phyloP scores from a whole-genome alignment of 1,284 basidiomycete genomes.

The Ceratobasidium sp. region DNA sequence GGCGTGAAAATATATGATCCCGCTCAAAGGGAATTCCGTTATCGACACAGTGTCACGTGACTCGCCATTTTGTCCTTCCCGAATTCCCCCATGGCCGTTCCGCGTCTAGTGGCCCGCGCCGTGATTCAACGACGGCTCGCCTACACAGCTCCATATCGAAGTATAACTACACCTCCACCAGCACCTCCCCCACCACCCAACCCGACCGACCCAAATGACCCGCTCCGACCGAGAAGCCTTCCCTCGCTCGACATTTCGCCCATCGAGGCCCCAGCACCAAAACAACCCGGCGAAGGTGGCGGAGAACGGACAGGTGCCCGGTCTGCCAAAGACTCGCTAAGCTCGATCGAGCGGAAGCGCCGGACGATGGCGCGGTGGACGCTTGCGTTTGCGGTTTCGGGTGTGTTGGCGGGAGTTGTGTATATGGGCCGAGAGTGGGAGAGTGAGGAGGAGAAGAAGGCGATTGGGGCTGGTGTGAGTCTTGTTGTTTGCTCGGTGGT shows the following conservation, averaged over 20 bases:
- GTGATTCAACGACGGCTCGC: slow-evolving; percentile 10
- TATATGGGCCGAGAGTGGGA: slow-evolving; percentile 71
- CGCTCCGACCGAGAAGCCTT: slow-evolving; percentile 50
- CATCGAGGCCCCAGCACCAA: slow-evolving; percentile 25
- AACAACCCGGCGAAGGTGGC: not conserved
- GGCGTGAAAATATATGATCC: too few species aligned
- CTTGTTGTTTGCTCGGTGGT: not conserved
- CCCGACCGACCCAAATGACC: slow-evolving; percentile 50
- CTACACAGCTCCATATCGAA: not conserved
- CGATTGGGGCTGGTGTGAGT: slow-evolving; percentile 21
- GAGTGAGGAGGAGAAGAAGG: slow-evolving; percentile 55
- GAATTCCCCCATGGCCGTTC: slow-evolving; percentile 19
- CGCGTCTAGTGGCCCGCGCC: slow-evolving; percentile 15
- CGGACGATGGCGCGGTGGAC: slow-evolving; percentile 60
- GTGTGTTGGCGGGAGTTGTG: slow-evolving; percentile 59
- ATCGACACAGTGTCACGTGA: slow-evolving; percentile 16
- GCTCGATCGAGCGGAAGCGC: slow-evolving; percentile 73
- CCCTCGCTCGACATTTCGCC: slow-evolving; percentile 33
- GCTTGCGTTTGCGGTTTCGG: slow-evolving; percentile 55
- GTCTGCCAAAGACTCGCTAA: slow-evolving; percentile 72
- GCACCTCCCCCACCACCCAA: slow-evolving; percentile 48
- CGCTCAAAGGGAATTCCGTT: too few species aligned
- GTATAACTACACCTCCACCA: slow-evolving; percentile 53
- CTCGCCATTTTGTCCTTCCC: slow-evolving; percentile 7
- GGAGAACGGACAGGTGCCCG: slow-evolving; percentile 65